Evolutionary conservation across 1,284 basidiomycete species (phyloP).

Genomic region (Mycosarcoma maydis): DNA sequence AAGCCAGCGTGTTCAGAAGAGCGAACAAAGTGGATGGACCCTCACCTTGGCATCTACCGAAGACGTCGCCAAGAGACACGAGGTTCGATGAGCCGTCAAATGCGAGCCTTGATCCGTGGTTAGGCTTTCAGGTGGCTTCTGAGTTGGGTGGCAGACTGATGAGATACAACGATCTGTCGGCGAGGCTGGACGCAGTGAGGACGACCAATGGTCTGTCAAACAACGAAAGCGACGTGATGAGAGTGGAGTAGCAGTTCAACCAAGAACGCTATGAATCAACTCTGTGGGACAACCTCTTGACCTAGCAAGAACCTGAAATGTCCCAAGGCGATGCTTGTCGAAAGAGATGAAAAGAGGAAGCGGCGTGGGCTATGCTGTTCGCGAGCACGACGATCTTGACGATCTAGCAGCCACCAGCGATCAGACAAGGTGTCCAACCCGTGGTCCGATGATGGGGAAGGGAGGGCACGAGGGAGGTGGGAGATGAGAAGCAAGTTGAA

Average conservation of each 20-base stretch:
- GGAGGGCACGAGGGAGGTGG: neutral
- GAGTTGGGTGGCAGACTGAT: no score
- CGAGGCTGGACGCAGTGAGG: neutral
- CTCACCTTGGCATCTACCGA: no score
- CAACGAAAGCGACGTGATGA: neutral
- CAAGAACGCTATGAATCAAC: conserved; percentile 12
- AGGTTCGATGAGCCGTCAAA: no score
- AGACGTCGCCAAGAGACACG: no score
- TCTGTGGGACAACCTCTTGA: neutral
- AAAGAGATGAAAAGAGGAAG: neutral
- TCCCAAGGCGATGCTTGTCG: neutral
- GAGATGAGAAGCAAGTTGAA: neutral
- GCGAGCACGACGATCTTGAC: conserved; percentile 12
- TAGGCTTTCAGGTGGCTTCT: no score
- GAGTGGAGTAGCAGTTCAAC: conserved; percentile 8
- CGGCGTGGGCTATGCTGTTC: neutral
- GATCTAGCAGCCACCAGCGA: conserved; percentile 14
- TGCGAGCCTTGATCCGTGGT: no score
- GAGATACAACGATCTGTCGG: neutral
- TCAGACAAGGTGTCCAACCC: conserved; percentile 15
- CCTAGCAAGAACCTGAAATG: conserved; percentile 10
- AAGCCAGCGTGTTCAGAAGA: no score
- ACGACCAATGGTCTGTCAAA: neutral
- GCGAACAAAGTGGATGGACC: no score
- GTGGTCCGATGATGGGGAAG: conserved; percentile 1